Percentiles rank a stretch among this genome's conserved stretches.
These are phyloP conservation scores for Scedosporium apiospermum DNA, from an alignment of 2,329 filamentous ascomycete species.

Conservation along the genomic window DNA sequence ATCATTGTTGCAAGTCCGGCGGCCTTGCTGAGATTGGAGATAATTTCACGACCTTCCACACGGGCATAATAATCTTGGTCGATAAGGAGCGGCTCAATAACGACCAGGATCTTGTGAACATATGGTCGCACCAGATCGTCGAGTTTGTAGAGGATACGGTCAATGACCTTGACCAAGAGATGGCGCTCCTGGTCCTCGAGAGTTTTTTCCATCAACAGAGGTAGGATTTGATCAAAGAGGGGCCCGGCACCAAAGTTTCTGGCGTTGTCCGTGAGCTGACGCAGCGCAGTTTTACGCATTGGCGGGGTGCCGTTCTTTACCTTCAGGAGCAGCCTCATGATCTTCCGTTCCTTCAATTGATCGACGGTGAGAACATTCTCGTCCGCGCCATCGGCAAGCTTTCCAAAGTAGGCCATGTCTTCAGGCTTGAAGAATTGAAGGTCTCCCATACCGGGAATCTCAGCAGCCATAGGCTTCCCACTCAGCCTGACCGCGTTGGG, in stretches of 20 bases:
- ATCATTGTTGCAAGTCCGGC: constrained; percentile 98
- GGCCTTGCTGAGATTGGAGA: constrained; percentile 94
- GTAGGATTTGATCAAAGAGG: constrained; percentile 94
- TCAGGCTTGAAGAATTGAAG: constrained; percentile 97
- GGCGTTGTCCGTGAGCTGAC: constrained; percentile 95
- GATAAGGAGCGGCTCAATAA: constrained; percentile 97
- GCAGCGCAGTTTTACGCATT: constrained; percentile 95
- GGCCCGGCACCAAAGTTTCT: constrained; percentile 89
- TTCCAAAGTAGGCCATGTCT: constrained; percentile 98
- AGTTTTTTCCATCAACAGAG: constrained; percentile 95
- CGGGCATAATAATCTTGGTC: constrained; percentile 99
- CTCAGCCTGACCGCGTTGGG: constrained; percentile 73
- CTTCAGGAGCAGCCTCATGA: constrained; percentile 92
- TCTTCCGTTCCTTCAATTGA: constrained; percentile 94
- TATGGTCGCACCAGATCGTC: constrained; percentile 94
- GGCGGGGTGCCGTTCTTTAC: constrained; percentile 99
- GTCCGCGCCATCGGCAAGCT: constrained; percentile 87
- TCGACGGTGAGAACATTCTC: constrained; percentile 89
- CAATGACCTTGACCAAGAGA: constrained; percentile 96
- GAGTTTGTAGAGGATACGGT: constrained; percentile 95
- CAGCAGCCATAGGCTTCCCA: constrained; percentile 85
- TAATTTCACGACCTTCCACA: constrained; percentile 96
- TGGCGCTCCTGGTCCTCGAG: constrained; percentile 97
- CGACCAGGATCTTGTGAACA: constrained; percentile 95
- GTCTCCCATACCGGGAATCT: constrained; percentile 93